phyloP scores from a whole-genome alignment of 108 stramenopile species.

The Nitzschia putrida region DNA sequence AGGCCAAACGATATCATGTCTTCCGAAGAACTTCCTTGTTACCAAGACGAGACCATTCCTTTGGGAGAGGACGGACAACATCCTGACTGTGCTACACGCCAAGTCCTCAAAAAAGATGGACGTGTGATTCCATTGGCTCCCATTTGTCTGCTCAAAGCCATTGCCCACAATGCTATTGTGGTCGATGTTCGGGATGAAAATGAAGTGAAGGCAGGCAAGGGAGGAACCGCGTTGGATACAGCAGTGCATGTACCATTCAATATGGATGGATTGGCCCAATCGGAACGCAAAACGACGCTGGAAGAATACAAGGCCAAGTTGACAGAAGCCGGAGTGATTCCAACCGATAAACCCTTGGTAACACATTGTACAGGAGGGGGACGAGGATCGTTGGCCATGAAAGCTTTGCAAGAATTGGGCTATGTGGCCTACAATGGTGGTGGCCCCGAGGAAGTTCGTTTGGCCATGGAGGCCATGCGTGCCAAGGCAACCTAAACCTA shows the following conservation, averaged over 20 bases:
- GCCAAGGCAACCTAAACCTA: neutral
- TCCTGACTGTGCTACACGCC: neutral
- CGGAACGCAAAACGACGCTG: constrained; percentile 1
- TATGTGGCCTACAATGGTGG: constrained; percentile 1
- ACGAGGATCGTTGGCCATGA: neutral
- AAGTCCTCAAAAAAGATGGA: neutral
- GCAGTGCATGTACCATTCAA: neutral
- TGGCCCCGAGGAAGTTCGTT: neutral
- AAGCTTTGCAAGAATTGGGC: neutral
- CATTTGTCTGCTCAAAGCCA: constrained; percentile 1
- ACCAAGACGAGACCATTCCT: neutral
- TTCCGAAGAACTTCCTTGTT: neutral
- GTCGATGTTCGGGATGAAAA: neutral
- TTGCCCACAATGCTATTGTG: neutral
- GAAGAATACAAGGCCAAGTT: neutral
- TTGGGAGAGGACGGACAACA: neutral
- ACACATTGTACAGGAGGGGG: neutral
- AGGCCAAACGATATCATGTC: no score
- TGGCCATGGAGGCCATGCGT: neutral
- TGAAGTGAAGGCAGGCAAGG: neutral
- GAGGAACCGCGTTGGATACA: neutral
- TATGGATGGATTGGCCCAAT: constrained; percentile 3
- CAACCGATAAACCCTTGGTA: neutral
- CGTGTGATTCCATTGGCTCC: neutral
- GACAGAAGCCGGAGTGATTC: neutral